phyloP scores from a whole-genome alignment of 352 stramenopile genomes.

The Phytophthora constricta region DNA sequence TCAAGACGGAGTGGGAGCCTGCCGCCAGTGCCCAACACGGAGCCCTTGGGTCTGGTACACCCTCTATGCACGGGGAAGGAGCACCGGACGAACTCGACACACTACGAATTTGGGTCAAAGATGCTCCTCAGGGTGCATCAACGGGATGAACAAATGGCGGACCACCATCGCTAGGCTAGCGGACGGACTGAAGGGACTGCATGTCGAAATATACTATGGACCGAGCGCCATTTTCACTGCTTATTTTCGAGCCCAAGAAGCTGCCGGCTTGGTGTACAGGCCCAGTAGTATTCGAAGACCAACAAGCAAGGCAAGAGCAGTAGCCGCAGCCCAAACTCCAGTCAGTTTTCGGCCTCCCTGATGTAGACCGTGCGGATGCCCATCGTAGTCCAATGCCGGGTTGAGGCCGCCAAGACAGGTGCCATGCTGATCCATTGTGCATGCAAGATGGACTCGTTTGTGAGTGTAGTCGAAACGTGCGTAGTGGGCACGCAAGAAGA shows the following conservation, averaged over 20 bases:
- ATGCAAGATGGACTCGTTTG: conserved; percentile 26
- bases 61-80: conserved; percentile 25
- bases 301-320: conserved; percentile 17
- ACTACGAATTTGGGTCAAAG: conserved; percentile 77
- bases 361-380: conserved; percentile 2
- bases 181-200: conserved; percentile 3
- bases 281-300: conserved; percentile 15
- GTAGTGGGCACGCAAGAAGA: conserved; percentile 35
- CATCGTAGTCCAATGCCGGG: conserved; percentile 22
- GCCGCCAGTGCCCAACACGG: conserved; percentile 37
- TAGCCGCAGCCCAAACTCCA: conserved; percentile 9
- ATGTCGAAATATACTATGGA: conserved; percentile 23
- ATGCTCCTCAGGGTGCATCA: conserved; percentile 26
- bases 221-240: conserved; percentile 9
- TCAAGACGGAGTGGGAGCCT: conserved; percentile 75
- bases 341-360: conserved; percentile 1
- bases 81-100: conserved; percentile 59
- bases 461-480: conserved; percentile 26
- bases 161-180: conserved; percentile 25
- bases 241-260: conserved; percentile 1
- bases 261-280: neutral
- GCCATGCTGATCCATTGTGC: conserved; percentile 10
- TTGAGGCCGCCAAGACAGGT: conserved; percentile 16
- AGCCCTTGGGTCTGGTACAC: conserved; percentile 19
- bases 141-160: conserved; percentile 12